Evolutionary conservation across 75 land plant species (phyloP).

Genomic region (Cunninghamia lanceolata): DNA sequence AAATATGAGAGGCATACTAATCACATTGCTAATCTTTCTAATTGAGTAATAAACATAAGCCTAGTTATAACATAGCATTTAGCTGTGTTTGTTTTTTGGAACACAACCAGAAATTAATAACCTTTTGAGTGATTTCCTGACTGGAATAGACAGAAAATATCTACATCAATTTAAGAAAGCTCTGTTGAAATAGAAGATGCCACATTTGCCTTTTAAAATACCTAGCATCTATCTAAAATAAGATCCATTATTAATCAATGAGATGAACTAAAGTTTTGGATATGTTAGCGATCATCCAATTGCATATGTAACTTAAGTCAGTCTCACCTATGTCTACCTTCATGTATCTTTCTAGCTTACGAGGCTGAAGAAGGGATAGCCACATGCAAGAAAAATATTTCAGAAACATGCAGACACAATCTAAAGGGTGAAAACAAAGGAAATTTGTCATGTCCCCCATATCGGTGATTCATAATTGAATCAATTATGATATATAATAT

Average conservation of each 20-base stretch:
- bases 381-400: neutral
- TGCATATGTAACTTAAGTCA: neutral
- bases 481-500: no score
- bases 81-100: neutral
- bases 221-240: neutral
- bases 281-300: neutral
- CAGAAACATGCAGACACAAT: neutral
- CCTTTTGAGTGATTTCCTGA: neutral
- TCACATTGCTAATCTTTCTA: neutral
- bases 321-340: neutral
- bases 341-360: neutral
- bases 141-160: neutral
- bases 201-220: neutral
- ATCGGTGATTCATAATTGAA: no score
- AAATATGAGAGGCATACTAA: neutral
- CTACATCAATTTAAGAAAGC: neutral
- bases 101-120: neutral
- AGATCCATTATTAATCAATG: neutral
- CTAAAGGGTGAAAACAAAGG: neutral
- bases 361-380: neutral
- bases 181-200: neutral
- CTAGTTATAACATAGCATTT: neutral
- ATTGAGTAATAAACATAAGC: neutral
- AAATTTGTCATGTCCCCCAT: no score
- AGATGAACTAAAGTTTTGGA: neutral